Evolutionary conservation across 2,329 filamentous ascomycete genomes (phyloP).

Genomic region (Aspergillus amoenus): DNA sequence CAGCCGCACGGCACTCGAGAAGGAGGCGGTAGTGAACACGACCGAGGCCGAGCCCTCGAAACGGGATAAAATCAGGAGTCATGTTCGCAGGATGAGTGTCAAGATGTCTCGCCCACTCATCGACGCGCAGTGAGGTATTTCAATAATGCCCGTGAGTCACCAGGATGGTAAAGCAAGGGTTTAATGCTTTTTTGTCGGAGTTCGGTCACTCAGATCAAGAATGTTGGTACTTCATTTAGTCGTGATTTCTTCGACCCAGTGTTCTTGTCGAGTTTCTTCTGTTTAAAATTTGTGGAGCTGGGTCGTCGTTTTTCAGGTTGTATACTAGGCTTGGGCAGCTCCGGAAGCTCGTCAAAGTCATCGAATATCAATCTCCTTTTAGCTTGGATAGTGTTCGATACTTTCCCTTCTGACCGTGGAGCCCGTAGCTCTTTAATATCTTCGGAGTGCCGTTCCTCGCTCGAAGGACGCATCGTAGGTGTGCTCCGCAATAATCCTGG

Average conservation of each 20-base stretch:
- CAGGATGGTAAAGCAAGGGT: background rate
- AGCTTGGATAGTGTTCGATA: background rate
- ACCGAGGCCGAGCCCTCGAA: conserved; percentile 27
- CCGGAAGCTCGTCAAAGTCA: conserved; percentile 39
- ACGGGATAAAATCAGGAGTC: conserved; percentile 29
- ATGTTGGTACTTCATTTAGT: conserved; percentile 46
- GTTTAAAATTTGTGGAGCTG: conserved; percentile 16
- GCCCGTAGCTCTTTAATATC: background rate
- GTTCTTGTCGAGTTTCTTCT: conserved; percentile 19
- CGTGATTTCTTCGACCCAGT: conserved; percentile 36
- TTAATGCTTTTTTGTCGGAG: background rate
- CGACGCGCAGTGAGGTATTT: conserved; percentile 13
- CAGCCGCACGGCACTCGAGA: conserved; percentile 32
- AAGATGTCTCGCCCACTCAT: conserved; percentile 20
- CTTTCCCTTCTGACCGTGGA: conserved; percentile 13
- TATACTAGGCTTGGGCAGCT: conserved; percentile 24
- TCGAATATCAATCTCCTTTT: conserved; percentile 22
- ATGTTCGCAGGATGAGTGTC: conserved; percentile 31
- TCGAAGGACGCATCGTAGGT: background rate
- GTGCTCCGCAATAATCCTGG: background rate
- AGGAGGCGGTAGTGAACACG: conserved; percentile 27
- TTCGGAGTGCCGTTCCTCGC: background rate
- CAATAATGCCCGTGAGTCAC: background rate
- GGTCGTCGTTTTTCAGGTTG: conserved; percentile 21
- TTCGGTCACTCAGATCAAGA: conserved; percentile 34